Conservation (phyloP, 495 filamentous ascomycete species). For the Neurospora sp. region DNA sequence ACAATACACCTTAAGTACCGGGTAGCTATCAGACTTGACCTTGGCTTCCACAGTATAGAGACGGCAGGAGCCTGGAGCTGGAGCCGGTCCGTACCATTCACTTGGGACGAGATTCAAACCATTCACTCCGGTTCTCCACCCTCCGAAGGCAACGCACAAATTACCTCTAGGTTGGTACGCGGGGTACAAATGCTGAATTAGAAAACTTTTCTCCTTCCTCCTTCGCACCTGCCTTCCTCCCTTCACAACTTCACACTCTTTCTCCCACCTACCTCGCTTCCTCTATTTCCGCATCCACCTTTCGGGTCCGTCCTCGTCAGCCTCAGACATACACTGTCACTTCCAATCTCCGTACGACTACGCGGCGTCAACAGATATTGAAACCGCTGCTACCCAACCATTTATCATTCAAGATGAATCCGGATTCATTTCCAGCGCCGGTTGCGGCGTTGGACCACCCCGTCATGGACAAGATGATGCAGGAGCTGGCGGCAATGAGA, state of each 20-base stretch:
- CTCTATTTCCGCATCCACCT: too few relatives aligned
- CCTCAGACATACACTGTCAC: too few relatives aligned
- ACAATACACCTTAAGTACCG: not conserved
- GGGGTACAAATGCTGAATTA: not conserved
- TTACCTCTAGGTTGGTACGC: not conserved
- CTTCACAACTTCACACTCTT: not conserved
- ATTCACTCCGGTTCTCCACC: not conserved
- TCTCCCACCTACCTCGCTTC: not conserved
- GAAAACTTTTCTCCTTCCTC: not conserved
- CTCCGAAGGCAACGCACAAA: not conserved
- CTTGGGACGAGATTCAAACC: not conserved
- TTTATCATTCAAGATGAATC: too few relatives aligned
- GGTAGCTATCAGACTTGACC: not conserved
- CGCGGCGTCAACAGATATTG: too few relatives aligned
- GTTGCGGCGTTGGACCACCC: not conserved
- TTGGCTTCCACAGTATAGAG: not conserved
- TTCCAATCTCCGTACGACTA: too few relatives aligned
- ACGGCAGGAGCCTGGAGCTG: not conserved
- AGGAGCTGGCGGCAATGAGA: too few relatives aligned
- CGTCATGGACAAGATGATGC: not conserved
- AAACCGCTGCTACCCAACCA: too few relatives aligned
- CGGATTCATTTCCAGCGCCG: too few relatives aligned
- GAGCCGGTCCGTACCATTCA: not conserved
- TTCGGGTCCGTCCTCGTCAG: too few relatives aligned
- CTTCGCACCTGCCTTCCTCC: not conserved